Conservation (phyloP, 805 yeast genomes). For the Kodamaea lidongshanica region DNA sequence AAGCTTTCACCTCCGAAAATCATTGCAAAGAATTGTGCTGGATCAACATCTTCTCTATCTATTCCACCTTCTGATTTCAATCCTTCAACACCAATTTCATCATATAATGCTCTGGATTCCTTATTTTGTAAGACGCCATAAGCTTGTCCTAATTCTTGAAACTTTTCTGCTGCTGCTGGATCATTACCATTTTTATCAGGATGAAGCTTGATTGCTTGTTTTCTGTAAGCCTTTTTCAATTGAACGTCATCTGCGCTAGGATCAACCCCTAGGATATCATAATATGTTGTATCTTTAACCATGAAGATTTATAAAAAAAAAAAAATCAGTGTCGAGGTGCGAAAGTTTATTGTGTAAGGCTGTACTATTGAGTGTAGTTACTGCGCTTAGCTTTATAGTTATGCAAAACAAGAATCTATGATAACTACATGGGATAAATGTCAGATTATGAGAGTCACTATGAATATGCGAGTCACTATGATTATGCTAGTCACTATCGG, state of each 20-base stretch:
- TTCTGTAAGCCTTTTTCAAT: constrained; percentile 89
- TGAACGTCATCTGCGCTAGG: constrained; percentile 71
- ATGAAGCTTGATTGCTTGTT: constrained; percentile 81
- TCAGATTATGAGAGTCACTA: too few relatives aligned
- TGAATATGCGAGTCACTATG: too few relatives aligned
- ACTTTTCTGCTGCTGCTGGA: constrained; percentile 79
- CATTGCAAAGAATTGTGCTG: constrained; percentile 73
- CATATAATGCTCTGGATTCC: constrained; percentile 65
- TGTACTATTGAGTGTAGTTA: too few relatives aligned
- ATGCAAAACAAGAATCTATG: too few relatives aligned
- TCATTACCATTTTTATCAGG: constrained; percentile 98
- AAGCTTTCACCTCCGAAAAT: constrained; percentile 85
- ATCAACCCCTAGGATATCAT: constrained; percentile 67
- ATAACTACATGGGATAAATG: too few relatives aligned
- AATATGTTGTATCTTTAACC: constrained; percentile 84
- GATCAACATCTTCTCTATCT: constrained; percentile 69
- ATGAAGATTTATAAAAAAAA: too few relatives aligned
- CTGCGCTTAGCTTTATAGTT: too few relatives aligned
- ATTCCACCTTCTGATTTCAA: constrained; percentile 55
- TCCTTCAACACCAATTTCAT: constrained; percentile 62
- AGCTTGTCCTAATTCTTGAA: constrained; percentile 65
- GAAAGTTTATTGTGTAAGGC: too few relatives aligned
- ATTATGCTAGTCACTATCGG: too few relatives aligned
- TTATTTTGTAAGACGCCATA: constrained; percentile 77
- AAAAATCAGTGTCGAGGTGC: too few relatives aligned